Evolutionary conservation across 2,329 filamentous ascomycete genomes (phyloP).

Genomic region (Microcera coccophila): DNA sequence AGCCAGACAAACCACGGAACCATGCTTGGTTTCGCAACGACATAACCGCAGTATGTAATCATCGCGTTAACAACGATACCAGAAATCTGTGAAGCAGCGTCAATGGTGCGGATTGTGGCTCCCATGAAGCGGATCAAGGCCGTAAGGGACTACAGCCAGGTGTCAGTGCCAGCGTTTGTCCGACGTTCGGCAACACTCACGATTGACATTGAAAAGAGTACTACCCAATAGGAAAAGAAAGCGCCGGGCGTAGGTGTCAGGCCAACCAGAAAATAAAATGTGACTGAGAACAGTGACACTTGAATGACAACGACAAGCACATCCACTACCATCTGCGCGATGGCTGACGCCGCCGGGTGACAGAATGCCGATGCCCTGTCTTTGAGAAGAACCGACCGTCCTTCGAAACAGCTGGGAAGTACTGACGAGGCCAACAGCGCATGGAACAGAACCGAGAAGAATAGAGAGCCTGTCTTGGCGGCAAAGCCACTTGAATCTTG

Average conservation of each 20-base stretch:
- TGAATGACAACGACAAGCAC: constrained; percentile 57
- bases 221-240: constrained; percentile 61
- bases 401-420: constrained; percentile 59
- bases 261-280: constrained; percentile 62
- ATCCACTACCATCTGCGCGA: constrained; percentile 53
- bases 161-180: constrained; percentile 6
- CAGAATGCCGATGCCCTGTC: constrained; percentile 56
- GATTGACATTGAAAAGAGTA: constrained; percentile 50
- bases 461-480: constrained; percentile 59
- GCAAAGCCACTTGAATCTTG: constrained; percentile 58
- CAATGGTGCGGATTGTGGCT: constrained; percentile 53
- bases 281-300: constrained; percentile 52
- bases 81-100: constrained; percentile 56
- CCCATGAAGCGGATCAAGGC: constrained; percentile 55
- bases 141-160: constrained; percentile 46
- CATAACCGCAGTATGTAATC: constrained; percentile 61
- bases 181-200: constrained; percentile 29
- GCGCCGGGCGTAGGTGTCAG: constrained; percentile 46
- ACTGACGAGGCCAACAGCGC: constrained; percentile 61
- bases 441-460: constrained; percentile 62
- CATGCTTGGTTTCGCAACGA: constrained; percentile 58
- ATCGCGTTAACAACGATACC: constrained; percentile 48
- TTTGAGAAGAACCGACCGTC: constrained; percentile 57
- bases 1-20: constrained; percentile 61
- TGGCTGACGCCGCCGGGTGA: constrained; percentile 56